Conservation (phyloP, 495 filamentous ascomycete species). For the Poronia punctata region DNA sequence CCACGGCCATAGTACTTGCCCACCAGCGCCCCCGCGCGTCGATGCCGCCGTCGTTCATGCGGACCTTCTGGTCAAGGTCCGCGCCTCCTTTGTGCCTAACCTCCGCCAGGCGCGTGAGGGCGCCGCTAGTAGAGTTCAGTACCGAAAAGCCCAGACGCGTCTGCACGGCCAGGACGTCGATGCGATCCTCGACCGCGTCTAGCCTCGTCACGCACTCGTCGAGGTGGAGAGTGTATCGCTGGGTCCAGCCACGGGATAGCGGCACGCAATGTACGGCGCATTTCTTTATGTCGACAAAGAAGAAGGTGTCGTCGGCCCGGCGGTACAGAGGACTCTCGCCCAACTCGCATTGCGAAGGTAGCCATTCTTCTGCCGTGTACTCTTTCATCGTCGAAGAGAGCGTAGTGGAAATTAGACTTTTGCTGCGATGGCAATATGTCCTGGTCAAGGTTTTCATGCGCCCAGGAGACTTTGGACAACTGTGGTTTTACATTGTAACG, state of each 20-base stretch:
- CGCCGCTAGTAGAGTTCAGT: conserved; percentile 16
- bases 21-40: conserved; percentile 20
- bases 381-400: conserved; percentile 1
- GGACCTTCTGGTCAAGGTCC: conserved; percentile 15
- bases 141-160: conserved; percentile 17
- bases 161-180: conserved; percentile 2
- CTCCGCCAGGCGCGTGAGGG: conserved; percentile 15
- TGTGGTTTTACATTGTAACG: no score
- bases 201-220: conserved; percentile 9
- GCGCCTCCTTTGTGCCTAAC: conserved; percentile 16
- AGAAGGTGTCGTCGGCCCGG: conserved; percentile 11
- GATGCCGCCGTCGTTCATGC: conserved; percentile 21
- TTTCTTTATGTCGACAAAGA: conserved; percentile 15
- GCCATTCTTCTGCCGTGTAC: conserved; percentile 13
- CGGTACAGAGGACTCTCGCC: conserved; percentile 15
- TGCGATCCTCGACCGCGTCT: conserved; percentile 1
- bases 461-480: no score
- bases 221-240: conserved; percentile 4
- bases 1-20: conserved; percentile 21
- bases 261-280: conserved; percentile 10
- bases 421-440: no score
- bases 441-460: background rate
- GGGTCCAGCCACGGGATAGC: background rate
- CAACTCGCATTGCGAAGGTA: conserved; percentile 7
- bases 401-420: background rate